Evolutionary conservation across 2,329 filamentous ascomycete species (phyloP).

Genomic region (Penicillium sp.): DNA sequence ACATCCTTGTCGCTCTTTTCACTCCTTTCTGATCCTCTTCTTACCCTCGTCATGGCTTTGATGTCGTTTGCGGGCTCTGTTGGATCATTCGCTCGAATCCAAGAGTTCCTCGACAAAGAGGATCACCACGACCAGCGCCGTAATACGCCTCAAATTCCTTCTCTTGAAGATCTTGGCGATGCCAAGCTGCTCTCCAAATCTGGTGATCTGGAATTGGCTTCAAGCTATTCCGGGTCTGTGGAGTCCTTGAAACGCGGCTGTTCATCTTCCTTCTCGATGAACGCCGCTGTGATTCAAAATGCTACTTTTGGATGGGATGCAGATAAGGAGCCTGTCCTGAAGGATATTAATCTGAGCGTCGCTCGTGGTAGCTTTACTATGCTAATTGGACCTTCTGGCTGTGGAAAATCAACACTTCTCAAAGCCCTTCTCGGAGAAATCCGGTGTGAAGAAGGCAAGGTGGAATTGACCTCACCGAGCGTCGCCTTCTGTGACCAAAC

Average conservation of each 20-base stretch:
- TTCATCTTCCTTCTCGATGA: conserved; percentile 18
- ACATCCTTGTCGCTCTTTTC: conserved; percentile 54
- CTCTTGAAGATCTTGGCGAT: conserved; percentile 26
- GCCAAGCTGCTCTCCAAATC: conserved; percentile 25
- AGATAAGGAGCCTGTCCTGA: conserved; percentile 46
- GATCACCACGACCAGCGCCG: conserved; percentile 34
- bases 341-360: conserved; percentile 47
- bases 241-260: conserved; percentile 28
- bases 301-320: conserved; percentile 54
- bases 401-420: conserved; percentile 57
- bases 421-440: conserved; percentile 52
- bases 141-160: conserved; percentile 15
- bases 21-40: conserved; percentile 51
- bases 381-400: conserved; percentile 56
- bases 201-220: conserved; percentile 30
- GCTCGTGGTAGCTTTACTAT: conserved; percentile 52
- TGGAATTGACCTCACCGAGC: conserved; percentile 37
- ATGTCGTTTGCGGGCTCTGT: conserved; percentile 50
- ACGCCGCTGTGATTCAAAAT: conserved; percentile 48
- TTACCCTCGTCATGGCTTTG: conserved; percentile 51
- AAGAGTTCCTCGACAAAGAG: conserved; percentile 48
- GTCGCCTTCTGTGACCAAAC: conserved; percentile 50
- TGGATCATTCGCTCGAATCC: conserved; percentile 53
- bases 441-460: conserved; percentile 38
- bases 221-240: conserved; percentile 29